Conservation (phyloP, 352 stramenopile genomes). For the Phytophthora ramorum region DNA sequence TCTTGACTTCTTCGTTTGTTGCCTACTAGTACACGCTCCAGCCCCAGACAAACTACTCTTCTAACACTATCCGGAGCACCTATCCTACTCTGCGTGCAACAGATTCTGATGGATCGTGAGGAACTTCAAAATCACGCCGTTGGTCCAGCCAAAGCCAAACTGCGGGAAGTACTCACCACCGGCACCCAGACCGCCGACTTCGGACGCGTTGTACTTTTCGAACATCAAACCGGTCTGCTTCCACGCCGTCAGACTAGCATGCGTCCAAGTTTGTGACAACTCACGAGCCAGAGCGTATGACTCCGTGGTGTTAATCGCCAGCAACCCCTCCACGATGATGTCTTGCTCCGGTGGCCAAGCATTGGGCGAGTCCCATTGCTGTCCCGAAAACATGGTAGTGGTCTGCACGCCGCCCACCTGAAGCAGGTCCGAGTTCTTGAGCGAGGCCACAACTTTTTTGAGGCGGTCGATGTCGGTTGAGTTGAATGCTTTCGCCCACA, state of each 20-base stretch:
- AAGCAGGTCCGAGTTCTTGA: conserved; percentile 66
- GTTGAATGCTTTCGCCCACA: conserved; percentile 83
- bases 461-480: conserved; percentile 49
- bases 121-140: conserved; percentile 89
- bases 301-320: conserved; percentile 55
- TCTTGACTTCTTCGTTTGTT: conserved; percentile 11
- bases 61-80: neutral
- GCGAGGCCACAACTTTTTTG: conserved; percentile 49
- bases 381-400: conserved; percentile 70
- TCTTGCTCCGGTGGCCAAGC: conserved; percentile 88
- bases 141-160: conserved; percentile 90
- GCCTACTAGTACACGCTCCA: neutral
- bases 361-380: conserved; percentile 91
- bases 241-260: conserved; percentile 69
- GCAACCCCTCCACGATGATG: conserved; percentile 82
- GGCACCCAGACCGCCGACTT: conserved; percentile 67
- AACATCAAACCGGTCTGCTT: conserved; percentile 84
- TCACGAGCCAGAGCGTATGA: conserved; percentile 57
- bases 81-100: conserved; percentile 38
- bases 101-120: conserved; percentile 82
- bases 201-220: conserved; percentile 89
- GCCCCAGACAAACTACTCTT: conserved; percentile 5
- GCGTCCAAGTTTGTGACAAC: conserved; percentile 69
- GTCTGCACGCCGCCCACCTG: conserved; percentile 74
- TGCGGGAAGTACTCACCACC: conserved; percentile 91